Base-by-base conservation (phyloP, 1,284 basidiomycete genomes). In the Prillingera fragicola region DNA sequence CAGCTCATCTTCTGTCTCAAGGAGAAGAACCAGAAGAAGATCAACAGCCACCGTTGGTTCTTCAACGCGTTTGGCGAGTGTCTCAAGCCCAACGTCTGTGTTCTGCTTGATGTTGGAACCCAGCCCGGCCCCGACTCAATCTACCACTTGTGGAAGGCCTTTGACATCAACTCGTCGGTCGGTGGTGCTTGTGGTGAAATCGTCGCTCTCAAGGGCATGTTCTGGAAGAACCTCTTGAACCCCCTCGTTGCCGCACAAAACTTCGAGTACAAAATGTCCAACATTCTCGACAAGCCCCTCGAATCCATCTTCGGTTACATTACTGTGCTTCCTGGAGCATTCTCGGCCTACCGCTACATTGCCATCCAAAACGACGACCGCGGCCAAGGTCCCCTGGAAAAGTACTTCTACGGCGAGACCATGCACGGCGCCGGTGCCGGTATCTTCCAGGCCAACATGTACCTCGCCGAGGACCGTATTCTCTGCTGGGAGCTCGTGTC, bases 111-210 rank as follows among this genome's bases (percentile, higher is more conserved):
- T 60, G 91, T 95, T 17, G 94, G 92, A 1, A 97, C 92, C 0
- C 83, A 84, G 77, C 92, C 92, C 0, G 87, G 87, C 3, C 81
- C 84, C 8, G 87, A 83, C 33, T 83, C 81, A 14, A 92, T 96
- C 61, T 97, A 96, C 69, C 87, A 95, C 61, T 74, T 97, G 9
- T 96, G 92, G 92, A 95, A 96, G 71, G 85, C 88, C 4, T 96
- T 97, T 54, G 91, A 96, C 65, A 85, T 91, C 71, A 91, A 95
- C 71, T 87, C 85, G 22, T 92, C 94, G 55, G 88, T 95, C 25
- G 92, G 90, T 0, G 92, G 94, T 22, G 92, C 94, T 5, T 95
- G 90, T 63, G 91, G 91, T n/a, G 91, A 95, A 29, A 94, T 95
- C 42, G 87, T 92, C 21, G 88, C 90, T 2, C 75, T 90, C 52